Evolutionary conservation across 2,329 filamentous ascomycete genomes (phyloP), one percentile per base, ranked within the genome.

Genomic region (Zasmidium cellare): DNA sequence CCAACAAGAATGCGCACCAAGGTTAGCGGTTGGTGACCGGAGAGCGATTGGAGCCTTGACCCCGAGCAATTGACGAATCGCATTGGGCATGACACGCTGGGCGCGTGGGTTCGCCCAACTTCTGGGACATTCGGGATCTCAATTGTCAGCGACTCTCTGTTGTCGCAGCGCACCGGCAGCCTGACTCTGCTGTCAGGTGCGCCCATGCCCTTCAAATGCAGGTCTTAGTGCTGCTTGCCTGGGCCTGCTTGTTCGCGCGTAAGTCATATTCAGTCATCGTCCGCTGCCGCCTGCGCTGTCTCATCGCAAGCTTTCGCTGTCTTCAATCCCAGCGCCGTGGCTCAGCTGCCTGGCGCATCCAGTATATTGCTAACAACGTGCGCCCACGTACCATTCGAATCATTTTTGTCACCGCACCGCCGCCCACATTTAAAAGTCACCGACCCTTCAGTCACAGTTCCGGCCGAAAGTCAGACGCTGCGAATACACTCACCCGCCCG

Each of bases 201-300:
- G 44, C 55, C 51, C 51, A 51, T 38, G 35, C 45, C 50, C 55
- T 50, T 46, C 46, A 38, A 41, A 49, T 55, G 44, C 52, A 53
- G 57, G 58, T 62, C 60, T 62, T 59, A 56, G 57, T 56, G 38
- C 50, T 56, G 52, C 57, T 41, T 55, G 55, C 55, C 59, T 57
- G 57, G 45, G 44, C 58, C 49, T 51, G 53, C 56, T 61, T 58
- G 47, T 49, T 55, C 45, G 52, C 52, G 19, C 55, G 57, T 57
- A 59, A 41, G 54, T 55, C 28, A 58, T 47, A 51, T 53, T 55
- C 57, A 50, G 60, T 62, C 60, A 59, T 58, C 57, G 55, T 55
- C 55, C 55, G 54, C 57, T 56, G 51, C 38, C 52, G 57, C 57
- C 60, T 62, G 59, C 53, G 47, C 51, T 53, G 50, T 55, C 53